A percentile compares a stretch with the other conserved stretches of the same genome.
phyloP scores from a whole-genome alignment of 805 yeast species.

The Candida corydali region DNA sequence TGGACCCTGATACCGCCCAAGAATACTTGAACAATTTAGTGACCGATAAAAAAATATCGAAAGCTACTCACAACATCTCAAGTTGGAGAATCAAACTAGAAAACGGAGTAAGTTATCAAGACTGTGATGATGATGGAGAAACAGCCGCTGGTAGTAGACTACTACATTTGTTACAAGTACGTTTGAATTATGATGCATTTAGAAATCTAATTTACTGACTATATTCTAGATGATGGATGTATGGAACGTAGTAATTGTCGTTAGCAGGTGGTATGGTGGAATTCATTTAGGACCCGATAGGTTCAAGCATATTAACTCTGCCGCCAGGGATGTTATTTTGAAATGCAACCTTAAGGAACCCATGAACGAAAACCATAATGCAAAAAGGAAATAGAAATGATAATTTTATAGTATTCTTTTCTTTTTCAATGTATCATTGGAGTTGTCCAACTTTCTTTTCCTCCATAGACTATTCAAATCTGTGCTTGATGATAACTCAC shows the following conservation, averaged over 20 bases:
- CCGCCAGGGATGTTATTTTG: constrained; percentile 79
- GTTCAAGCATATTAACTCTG: constrained; percentile 86
- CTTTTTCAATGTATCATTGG: constrained; percentile 3
- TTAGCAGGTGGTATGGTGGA: constrained; percentile 93
- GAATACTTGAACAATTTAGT: constrained; percentile 48
- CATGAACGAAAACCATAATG: too few relatives aligned
- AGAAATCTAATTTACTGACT: constrained; percentile 4
- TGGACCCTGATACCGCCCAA: constrained; percentile 65
- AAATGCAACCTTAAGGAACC: constrained; percentile 59
- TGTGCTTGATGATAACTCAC: not conserved
- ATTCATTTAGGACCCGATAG: constrained; percentile 87
- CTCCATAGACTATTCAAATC: constrained; percentile 8
- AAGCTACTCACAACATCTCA: constrained; percentile 76
- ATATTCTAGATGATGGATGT: constrained; percentile 57
- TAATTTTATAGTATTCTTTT: constrained; percentile 1
- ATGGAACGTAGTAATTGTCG: constrained; percentile 81
- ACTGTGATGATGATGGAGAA: constrained; percentile 97
- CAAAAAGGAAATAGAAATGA: constrained; percentile 19
- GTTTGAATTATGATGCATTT: constrained; percentile 15
- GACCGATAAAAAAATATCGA: constrained; percentile 61
- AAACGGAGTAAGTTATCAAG: constrained; percentile 61
- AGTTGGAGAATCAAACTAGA: constrained; percentile 75
- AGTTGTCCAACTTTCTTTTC: constrained; percentile 5
- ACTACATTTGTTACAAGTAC: constrained; percentile 66
- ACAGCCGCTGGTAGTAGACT: constrained; percentile 91